Evolutionary conservation across 176 grass and related monocot species (phyloP), one percentile per base, ranked within the genome.

Genomic region (Typha latifolia): DNA sequence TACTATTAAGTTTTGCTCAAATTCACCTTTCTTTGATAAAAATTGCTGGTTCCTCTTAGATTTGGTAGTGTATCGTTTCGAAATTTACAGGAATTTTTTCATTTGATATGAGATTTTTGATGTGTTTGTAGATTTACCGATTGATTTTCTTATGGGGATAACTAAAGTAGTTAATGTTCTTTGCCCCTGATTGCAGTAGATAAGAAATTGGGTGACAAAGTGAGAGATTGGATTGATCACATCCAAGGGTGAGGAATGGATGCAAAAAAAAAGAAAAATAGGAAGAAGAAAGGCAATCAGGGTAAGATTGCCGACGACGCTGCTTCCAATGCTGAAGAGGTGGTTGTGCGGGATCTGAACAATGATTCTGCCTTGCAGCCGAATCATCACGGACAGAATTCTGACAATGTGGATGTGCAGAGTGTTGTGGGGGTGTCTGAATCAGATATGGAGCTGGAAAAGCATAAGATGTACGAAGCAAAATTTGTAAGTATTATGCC

Each of bases 241-340:
- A 32, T 48, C 18, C 1, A 50, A 55, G 21, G 29, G 31, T 59
- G 51, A 86, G 51, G 61, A 37, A 93, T 99, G 94, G 85, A 92
- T 84, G 13, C 69, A 47, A 93, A 90, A 75, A 99, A 93, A 75
- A 99, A 99, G 86, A 87, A 81, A 77, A 93, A 85, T 77, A 90
- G 70, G 73, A 99, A 93, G 80, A 91, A 96, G 83, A 93, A 90
- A 67, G 89, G 81, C 66, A 92, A 80, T 63, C 94, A 90, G 74
- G 63, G 73, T 67, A 91, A 89, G 79, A 85, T 77, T 65, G 47
- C 62, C 1, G 78, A 72, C 21, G 82, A 89, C 80, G 74, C 62
- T n/a, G 62, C 11, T 4, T 47, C 75, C 52, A 82, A 72, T 77
- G 57, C 78, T 26, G 88, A 62, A 75, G 88, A 86, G 16, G 47